A percentile compares a stretch with the other conserved stretches of the same genome.
Evolutionary conservation across 805 yeast species (phyloP).

Genomic region (Metschnikowia chrysomelidarum): DNA sequence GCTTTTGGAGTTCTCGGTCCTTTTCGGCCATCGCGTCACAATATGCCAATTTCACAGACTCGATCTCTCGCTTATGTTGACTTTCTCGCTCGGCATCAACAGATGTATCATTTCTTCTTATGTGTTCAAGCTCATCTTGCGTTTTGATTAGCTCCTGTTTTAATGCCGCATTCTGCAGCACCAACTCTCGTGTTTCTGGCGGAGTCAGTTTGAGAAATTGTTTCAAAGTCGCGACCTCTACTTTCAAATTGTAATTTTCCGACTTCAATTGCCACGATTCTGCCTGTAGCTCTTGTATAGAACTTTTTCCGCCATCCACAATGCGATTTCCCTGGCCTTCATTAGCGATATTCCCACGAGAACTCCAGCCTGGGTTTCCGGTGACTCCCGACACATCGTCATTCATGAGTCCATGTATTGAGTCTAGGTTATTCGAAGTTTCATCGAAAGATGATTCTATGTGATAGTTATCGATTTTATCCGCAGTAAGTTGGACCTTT

Average conservation of each 20-base stretch:
- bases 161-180: constrained; percentile 37
- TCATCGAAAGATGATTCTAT: constrained; percentile 17
- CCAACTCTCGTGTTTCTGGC: constrained; percentile 35
- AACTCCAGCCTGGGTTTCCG: constrained; percentile 9
- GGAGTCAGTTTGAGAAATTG: constrained; percentile 44
- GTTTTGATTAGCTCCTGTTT: constrained; percentile 17
- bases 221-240: constrained; percentile 41
- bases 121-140: constrained; percentile 7
- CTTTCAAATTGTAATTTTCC: constrained; percentile 45
- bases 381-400: constrained; percentile 1
- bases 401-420: constrained; percentile 4
- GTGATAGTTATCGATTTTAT: constrained; percentile 9
- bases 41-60: constrained; percentile 7
- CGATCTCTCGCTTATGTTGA: constrained; percentile 2
- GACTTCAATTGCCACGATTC: constrained; percentile 31
- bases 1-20: constrained; percentile 12
- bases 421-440: constrained; percentile 8
- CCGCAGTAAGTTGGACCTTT: constrained; percentile 8
- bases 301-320: constrained; percentile 13
- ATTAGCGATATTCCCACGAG: constrained; percentile 4
- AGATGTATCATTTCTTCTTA: background rate
- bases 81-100: background rate
- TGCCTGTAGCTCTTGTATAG: constrained; percentile 25
- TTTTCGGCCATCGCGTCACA: constrained; percentile 11
- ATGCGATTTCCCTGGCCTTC: background rate